Evolutionary conservation across 1,284 basidiomycete genomes (phyloP).

Genomic region (Malassezia yamatoensis): DNA sequence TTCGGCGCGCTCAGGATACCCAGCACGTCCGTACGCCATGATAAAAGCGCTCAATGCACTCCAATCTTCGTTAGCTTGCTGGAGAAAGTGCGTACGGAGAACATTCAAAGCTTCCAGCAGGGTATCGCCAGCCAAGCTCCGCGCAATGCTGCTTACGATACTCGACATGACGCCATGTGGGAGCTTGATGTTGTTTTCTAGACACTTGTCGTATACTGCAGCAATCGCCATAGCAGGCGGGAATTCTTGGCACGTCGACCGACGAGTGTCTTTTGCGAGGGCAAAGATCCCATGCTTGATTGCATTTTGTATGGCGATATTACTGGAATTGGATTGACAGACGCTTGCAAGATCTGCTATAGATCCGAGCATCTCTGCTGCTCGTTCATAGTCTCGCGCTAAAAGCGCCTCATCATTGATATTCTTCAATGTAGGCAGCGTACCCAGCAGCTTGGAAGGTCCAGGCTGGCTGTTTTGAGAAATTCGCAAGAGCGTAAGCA

Average conservation of each 20-base stretch:
- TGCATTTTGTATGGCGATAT: neutral
- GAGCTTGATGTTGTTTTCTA: neutral
- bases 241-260: neutral
- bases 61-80: neutral
- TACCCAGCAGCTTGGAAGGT: neutral
- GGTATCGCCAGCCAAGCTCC: neutral
- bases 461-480: neutral
- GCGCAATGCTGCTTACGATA: conserved; percentile 5
- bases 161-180: neutral
- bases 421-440: neutral
- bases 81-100: neutral
- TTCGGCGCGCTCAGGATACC: conserved; percentile 7
- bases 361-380: neutral
- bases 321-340: no score
- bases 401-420: neutral
- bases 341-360: neutral
- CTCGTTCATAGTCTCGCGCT: neutral
- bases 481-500: neutral
- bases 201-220: conserved; percentile 8
- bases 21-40: conserved; percentile 8
- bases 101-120: conserved; percentile 3
- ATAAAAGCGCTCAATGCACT: conserved; percentile 1
- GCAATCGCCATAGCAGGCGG: conserved; percentile 12
- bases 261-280: neutral
- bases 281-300: neutral